These are phyloP conservation scores for Termitomyces sp. DNA, from an alignment of 768 basidiomycete species.

Conservation along the genomic window DNA sequence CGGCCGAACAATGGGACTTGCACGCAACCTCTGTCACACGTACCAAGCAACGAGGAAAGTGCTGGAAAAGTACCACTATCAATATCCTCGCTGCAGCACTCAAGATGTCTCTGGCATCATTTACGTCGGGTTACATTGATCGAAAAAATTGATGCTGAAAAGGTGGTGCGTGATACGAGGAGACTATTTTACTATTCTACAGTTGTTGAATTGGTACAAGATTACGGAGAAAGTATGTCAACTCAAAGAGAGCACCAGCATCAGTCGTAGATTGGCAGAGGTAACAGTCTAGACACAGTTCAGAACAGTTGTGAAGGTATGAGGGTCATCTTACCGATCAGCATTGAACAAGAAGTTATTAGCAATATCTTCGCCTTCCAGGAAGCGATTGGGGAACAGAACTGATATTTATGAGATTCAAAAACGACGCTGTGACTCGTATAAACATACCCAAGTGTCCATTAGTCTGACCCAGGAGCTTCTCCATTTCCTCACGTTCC, in stretches of 20 bases:
- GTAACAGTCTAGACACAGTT: conserved; percentile 44
- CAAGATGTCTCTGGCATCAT: not conserved
- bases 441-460: conserved; percentile 75
- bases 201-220: not conserved
- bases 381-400: conserved; percentile 74
- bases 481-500: conserved; percentile 90
- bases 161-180: not conserved
- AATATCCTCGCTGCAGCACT: not conserved
- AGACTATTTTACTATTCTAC: not conserved
- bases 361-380: conserved; percentile 89
- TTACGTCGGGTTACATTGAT: not conserved
- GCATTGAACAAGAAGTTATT: conserved; percentile 94
- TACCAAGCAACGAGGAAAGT: conserved; percentile 14
- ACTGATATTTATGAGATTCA: conserved; percentile 39
- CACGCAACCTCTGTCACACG: too few species aligned
- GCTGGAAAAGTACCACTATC: conserved; percentile 11
- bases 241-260: not conserved
- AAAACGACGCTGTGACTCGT: not conserved
- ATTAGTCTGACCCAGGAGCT: conserved; percentile 62
- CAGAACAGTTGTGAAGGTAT: not conserved
- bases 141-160: not conserved
- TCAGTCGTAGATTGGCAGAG: conserved; percentile 69
- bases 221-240: not conserved
- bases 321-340: conserved; percentile 48
- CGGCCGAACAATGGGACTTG: too few species aligned